A percentile compares a stretch with the other conserved stretches of the same genome.
These are phyloP conservation scores for Apiotrichum gracile DNA, from an alignment of 1,284 basidiomycete genomes.

Conservation along the genomic window DNA sequence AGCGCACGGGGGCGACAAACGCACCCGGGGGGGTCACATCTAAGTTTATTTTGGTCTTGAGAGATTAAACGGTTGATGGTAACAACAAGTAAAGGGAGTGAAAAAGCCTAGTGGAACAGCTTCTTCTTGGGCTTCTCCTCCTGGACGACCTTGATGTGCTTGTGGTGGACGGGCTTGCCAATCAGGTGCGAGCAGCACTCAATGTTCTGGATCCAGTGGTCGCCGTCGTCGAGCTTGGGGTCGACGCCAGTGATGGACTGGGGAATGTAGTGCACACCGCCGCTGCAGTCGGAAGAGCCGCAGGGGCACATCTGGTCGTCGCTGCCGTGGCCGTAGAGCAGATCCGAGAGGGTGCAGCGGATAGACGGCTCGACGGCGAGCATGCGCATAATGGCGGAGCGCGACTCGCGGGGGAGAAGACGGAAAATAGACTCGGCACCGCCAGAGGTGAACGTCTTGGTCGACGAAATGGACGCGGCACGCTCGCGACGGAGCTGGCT, in stretches of 20 bases:
- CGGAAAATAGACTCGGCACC: slow-evolving; percentile 97
- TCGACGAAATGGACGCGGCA: slow-evolving; percentile 40
- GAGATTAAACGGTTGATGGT: no score
- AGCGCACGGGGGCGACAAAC: background rate
- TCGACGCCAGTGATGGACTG: slow-evolving; percentile 38
- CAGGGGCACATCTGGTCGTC: slow-evolving; percentile 75
- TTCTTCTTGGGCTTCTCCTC: slow-evolving; percentile 47
- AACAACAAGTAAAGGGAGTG: background rate
- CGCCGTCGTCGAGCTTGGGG: slow-evolving; percentile 44
- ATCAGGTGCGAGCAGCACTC: slow-evolving; percentile 58
- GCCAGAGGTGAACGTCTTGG: slow-evolving; percentile 65
- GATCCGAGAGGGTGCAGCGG: slow-evolving; percentile 88
- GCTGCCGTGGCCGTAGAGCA: slow-evolving; percentile 72
- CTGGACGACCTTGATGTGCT: slow-evolving; percentile 48
- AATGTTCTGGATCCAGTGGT: slow-evolving; percentile 64
- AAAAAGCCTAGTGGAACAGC: slow-evolving; percentile 42
- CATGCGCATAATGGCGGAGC: slow-evolving; percentile 86
- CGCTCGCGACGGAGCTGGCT: slow-evolving; percentile 37
- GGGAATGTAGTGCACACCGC: slow-evolving; percentile 46
- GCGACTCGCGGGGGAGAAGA: slow-evolving; percentile 86
- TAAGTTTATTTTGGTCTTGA: background rate
- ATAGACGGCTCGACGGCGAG: slow-evolving; percentile 80
- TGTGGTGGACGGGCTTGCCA: slow-evolving; percentile 41
- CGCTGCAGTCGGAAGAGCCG: slow-evolving; percentile 50
- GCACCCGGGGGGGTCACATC: no score